phyloP scores from a whole-genome alignment of 164 flowering plant species.

The Nymphaea colorata region DNA sequence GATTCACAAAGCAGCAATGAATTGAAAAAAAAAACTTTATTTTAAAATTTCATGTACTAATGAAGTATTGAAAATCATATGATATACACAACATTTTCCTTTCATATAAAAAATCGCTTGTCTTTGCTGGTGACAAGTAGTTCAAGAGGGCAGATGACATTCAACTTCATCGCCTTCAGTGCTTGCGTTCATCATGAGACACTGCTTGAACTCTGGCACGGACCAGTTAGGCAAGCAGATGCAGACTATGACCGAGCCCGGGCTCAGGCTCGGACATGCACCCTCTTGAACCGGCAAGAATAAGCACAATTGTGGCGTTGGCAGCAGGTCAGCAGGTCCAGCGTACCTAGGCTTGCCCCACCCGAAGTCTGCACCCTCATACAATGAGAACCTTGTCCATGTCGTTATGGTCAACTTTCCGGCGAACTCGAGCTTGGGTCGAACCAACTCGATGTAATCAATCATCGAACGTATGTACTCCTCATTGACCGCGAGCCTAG shows the following conservation, averaged over 20 bases:
- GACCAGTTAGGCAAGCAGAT: slow-evolving; percentile 78
- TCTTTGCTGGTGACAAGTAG: too few relatives aligned
- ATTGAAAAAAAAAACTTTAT: too few relatives aligned
- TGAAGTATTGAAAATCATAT: too few relatives aligned
- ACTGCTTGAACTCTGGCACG: slow-evolving; percentile 37
- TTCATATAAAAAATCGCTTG: too few relatives aligned
- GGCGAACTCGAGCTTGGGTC: slow-evolving; percentile 74
- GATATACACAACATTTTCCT: too few relatives aligned
- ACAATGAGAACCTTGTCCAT: slow-evolving; percentile 77
- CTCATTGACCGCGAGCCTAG: slow-evolving; percentile 39
- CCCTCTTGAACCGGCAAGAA: slow-evolving; percentile 47
- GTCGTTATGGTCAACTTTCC: slow-evolving; percentile 80
- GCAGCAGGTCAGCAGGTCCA: slow-evolving; percentile 72
- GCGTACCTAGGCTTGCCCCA: slow-evolving; percentile 73
- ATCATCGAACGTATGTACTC: slow-evolving; percentile 65
- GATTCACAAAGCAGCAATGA: too few relatives aligned
- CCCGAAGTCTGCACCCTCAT: slow-evolving; percentile 76
- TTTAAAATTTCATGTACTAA: too few relatives aligned
- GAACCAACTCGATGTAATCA: slow-evolving; percentile 45
- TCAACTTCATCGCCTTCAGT: neutral
- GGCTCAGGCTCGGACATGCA: slow-evolving; percentile 17
- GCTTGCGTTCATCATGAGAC: slow-evolving; percentile 3
- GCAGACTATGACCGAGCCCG: slow-evolving; percentile 40
- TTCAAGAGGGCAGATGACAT: neutral
- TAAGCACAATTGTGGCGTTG: slow-evolving; percentile 80